Conservation (phyloP, 345 rosid genomes). For the Conringia planisiliqua region DNA sequence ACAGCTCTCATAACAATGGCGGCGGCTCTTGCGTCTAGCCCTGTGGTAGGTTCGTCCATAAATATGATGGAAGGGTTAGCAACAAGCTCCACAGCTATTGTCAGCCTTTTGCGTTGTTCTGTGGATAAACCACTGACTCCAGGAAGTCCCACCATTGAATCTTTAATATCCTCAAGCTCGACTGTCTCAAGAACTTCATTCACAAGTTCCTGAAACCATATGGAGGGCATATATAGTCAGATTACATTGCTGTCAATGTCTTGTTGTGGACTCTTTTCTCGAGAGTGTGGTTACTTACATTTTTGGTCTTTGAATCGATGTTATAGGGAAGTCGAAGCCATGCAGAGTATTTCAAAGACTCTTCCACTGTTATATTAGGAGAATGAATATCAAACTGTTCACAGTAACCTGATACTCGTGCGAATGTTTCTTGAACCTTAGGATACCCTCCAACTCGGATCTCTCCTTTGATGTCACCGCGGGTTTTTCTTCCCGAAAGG, state of each 20-base stretch:
- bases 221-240: not conserved
- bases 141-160: constrained; percentile 44
- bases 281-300: constrained; percentile 23
- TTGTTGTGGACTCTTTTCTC: not conserved
- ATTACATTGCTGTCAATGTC: not conserved
- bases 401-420: constrained; percentile 63
- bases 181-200: constrained; percentile 44
- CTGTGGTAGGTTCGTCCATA: constrained; percentile 56
- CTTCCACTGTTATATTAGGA: constrained; percentile 55
- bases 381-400: constrained; percentile 71
- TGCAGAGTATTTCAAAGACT: constrained; percentile 57
- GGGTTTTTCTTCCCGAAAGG: constrained; percentile 60
- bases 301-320: constrained; percentile 35
- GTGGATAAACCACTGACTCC: constrained; percentile 45
- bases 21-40: constrained; percentile 56
- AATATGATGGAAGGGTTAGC: constrained; percentile 52
- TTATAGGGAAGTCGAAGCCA: constrained; percentile 47
- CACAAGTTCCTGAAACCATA: constrained; percentile 35
- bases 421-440: constrained; percentile 59
- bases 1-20: constrained; percentile 57
- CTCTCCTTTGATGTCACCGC: constrained; percentile 52
- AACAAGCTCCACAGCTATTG: constrained; percentile 54
- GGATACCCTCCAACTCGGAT: constrained; percentile 53
- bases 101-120: constrained; percentile 51
- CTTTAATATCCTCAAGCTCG: constrained; percentile 44